Base-by-base conservation (phyloP, 495 filamentous ascomycete species). In the Aspergillus heteromorphus region DNA sequence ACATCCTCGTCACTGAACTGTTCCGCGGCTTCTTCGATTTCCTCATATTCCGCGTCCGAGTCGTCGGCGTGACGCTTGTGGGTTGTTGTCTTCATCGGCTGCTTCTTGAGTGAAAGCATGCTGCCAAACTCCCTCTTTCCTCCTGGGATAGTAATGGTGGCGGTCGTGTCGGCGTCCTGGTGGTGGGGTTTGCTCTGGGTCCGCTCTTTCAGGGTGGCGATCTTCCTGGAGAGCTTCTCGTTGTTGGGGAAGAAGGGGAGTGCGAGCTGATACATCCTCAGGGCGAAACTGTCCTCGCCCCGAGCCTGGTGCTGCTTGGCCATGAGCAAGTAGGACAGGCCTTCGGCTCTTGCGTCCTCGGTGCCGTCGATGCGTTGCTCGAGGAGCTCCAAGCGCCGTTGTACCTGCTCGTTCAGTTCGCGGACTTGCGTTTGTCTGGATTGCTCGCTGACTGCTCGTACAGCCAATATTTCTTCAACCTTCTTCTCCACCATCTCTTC, bases 401-500 rank as follows among this genome's bases (percentile, higher is more conserved):
- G 88, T 14, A 96, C 80, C 31, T 89, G 84, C 16, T 91, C 87
- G 53, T 81, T 87, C 16, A 92, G 77, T 19, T 82, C 79, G 5
- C 69, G 73, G 9, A 80, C 76, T 16, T 79, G 77, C 3, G 78
- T 75, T 27, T 74, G 65, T 10, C 73, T 60, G 3, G 77, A 73
- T 48, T 77, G 65, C 21, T 79, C 76, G 59, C 75, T 76, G 23
- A 79, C 60, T 11, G 77, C 74, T 21, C 86, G 82, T 8, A 86
- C 80, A 1, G 91, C 90, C 1, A 97, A 73, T 29, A 93, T 88
- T 65, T 95, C 92, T 41, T 86, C 85, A 0, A 98, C 89, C 58
- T 95, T 95, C 63, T 84, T 87, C 65, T 93, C 87, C 6, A 98
- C 89, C 68, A 97, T 83, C 41, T 91, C 89, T 61, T 96, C 92